Evolutionary conservation across 139 green algal species (phyloP).

Genomic region (Chlorella vulgaris): DNA sequence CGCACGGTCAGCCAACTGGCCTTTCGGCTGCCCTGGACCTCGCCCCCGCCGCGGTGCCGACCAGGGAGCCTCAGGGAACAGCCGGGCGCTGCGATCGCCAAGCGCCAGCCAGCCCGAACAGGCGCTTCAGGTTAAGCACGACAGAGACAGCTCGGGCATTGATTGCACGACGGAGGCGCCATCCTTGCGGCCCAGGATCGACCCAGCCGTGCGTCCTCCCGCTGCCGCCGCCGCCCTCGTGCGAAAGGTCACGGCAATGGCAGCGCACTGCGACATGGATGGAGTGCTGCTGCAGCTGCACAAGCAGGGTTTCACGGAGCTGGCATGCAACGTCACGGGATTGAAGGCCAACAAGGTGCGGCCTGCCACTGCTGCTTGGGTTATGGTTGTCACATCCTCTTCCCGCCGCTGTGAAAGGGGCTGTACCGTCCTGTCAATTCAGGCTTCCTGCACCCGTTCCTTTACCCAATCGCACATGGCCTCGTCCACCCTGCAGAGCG

Average conservation of each 20-base stretch:
- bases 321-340: neutral
- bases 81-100: too few species aligned
- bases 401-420: neutral
- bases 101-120: too few species aligned
- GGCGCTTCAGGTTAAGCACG: too few species aligned
- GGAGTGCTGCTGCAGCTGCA: neutral
- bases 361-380: neutral
- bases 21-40: too few species aligned
- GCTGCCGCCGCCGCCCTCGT: neutral
- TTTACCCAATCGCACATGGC: neutral
- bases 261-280: neutral
- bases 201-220: neutral
- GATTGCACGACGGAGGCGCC: too few species aligned
- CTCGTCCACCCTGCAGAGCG: neutral
- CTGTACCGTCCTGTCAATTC: neutral
- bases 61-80: too few species aligned
- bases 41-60: too few species aligned
- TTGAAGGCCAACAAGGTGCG: slow-evolving; percentile 10
- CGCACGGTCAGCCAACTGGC: too few species aligned
- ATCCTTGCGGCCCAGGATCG: neutral
- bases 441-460: neutral
- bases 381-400: neutral
- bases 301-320: neutral
- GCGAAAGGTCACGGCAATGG: neutral
- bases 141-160: too few species aligned